These are phyloP conservation scores for Ogataea trehalophila DNA, from an alignment of 805 yeast species.

Conservation along the genomic window DNA sequence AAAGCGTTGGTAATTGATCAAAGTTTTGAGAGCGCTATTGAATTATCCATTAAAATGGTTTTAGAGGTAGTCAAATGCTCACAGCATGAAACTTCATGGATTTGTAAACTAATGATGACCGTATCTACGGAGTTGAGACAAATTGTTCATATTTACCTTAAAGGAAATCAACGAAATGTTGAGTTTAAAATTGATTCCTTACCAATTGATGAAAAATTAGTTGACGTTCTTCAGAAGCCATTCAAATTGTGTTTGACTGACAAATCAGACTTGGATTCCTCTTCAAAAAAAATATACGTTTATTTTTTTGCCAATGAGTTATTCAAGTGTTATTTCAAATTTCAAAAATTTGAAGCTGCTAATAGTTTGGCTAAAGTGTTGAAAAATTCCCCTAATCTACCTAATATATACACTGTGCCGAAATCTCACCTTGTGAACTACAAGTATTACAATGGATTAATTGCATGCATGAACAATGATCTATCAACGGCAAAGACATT, in stretches of 20 bases:
- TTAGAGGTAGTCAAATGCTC: slow-evolving; percentile 12
- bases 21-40: slow-evolving; percentile 15
- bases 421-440: slow-evolving; percentile 54
- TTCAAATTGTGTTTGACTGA: slow-evolving; percentile 78
- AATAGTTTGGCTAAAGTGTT: slow-evolving; percentile 69
- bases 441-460: slow-evolving; percentile 63
- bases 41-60: slow-evolving; percentile 12
- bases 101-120: slow-evolving; percentile 15
- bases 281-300: slow-evolving; percentile 57
- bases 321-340: slow-evolving; percentile 61
- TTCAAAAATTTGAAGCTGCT: slow-evolving; percentile 67
- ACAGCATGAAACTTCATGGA: slow-evolving; percentile 16
- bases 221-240: slow-evolving; percentile 52
- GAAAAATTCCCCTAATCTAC: slow-evolving; percentile 50
- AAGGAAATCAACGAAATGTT: slow-evolving; percentile 5
- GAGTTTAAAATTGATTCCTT: slow-evolving; percentile 8
- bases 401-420: slow-evolving; percentile 40
- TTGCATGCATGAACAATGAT: slow-evolving; percentile 62
- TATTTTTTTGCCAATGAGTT: slow-evolving; percentile 68
- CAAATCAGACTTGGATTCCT: slow-evolving; percentile 45
- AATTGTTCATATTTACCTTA: slow-evolving; percentile 13
- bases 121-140: slow-evolving; percentile 16
- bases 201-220: slow-evolving; percentile 24
- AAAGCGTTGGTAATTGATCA: slow-evolving; percentile 16
- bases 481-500: slow-evolving; percentile 45